Evolutionary conservation across 306 rosid species (phyloP).

Genomic region (Hylodesmum podocarpum): DNA sequence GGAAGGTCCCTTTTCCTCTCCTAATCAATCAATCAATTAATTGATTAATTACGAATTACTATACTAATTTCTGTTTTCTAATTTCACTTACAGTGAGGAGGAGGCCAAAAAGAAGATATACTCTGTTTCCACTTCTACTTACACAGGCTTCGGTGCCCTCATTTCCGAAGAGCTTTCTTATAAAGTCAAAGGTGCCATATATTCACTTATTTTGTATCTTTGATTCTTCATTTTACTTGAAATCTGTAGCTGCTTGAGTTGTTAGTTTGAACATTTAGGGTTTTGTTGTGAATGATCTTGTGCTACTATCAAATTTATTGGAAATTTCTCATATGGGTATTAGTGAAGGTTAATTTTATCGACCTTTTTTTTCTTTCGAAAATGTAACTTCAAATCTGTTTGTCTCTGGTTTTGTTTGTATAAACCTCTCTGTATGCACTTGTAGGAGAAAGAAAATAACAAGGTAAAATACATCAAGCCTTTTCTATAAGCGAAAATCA

Average conservation of each 20-base stretch:
- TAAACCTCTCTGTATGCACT: too few relatives aligned
- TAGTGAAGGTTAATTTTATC: neutral
- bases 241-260: neutral
- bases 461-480: too few relatives aligned
- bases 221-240: neutral
- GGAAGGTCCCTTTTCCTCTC: conserved; percentile 59
- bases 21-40: too few relatives aligned
- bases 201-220: neutral
- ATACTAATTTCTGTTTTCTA: neutral
- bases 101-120: conserved; percentile 91
- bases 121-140: conserved; percentile 70
- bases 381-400: neutral
- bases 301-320: neutral
- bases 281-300: neutral
- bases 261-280: too few relatives aligned
- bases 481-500: too few relatives aligned
- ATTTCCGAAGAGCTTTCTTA: conserved; percentile 85
- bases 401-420: too few relatives aligned
- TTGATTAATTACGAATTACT: neutral
- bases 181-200: conserved; percentile 73
- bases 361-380: neutral
- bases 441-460: too few relatives aligned
- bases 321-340: neutral
- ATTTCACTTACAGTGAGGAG: conserved; percentile 60
- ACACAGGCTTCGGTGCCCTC: conserved; percentile 88